Evolutionary conservation across 2,329 filamentous ascomycete species (phyloP), one percentile per base, ranked within the genome.

Genomic region (Microcyclospora pomicola): DNA sequence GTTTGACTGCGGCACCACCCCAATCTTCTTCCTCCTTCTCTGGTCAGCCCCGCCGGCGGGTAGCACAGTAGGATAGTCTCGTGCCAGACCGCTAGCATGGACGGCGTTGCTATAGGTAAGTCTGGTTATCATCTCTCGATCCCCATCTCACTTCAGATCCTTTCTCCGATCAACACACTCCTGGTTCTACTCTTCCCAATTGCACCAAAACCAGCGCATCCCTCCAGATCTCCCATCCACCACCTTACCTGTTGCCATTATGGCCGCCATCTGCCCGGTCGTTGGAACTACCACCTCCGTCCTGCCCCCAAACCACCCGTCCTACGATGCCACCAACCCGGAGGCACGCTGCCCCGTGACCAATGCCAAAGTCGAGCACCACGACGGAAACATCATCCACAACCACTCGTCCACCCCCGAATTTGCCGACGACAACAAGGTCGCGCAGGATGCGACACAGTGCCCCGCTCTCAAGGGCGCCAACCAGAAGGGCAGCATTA

Each of bases 341-440:
- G 63, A 63, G 33, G 62, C 63, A 24, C 52, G 60, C 46, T 66
- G 63, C 54, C 63, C 63, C 0, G 52, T 66, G 6, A 63, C 64
- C 39, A 64, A 64, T 45, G 64, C 64, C 33, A 64, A 56, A 31
- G 62, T 63, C 37, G 56, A 58, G 39, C 63, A 66, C 52, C 64
- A 66, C 53, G 59, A 61, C 49, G 55, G 60, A 30, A 55, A 61
- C 29, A 49, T 52, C 35, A 54, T 56, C 44, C 56, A 59, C 49
- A 54, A 58, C 43, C 63, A 66, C 50, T 63, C 63, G 9, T 51
- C 54, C 11, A 51, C 59, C 16, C 53, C 58, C 4, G 40, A 38
- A 30, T 44, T 51, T 34, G 52, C 55, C 10, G 46, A 48, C 15
- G 45, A 43, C 39, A 37, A 46, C 28, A 40, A 43, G 15, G 40